A percentile compares a stretch with the other conserved stretches of the same genome.
Evolutionary conservation across 495 filamentous ascomycete species (phyloP).

Genomic region (Oidiodendron maius): DNA sequence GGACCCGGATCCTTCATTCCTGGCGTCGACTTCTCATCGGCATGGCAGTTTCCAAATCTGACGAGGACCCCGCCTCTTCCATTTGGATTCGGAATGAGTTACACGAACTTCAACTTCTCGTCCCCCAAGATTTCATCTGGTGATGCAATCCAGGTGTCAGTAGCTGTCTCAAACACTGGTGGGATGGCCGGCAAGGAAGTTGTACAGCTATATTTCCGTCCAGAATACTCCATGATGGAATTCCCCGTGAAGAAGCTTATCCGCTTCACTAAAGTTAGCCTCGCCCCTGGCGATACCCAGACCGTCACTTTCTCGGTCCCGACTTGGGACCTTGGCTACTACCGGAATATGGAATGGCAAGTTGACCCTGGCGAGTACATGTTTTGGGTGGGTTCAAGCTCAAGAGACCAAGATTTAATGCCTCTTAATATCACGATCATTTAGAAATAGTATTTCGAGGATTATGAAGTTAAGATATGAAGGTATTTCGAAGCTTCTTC

Average conservation of each 20-base stretch:
- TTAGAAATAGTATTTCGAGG: too few species aligned
- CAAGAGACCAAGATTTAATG: too few species aligned
- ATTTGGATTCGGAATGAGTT: conserved; percentile 76
- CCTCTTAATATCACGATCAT: too few species aligned
- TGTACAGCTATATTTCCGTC: conserved; percentile 68
- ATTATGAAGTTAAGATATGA: too few species aligned
- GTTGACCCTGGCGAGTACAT: conserved; percentile 16
- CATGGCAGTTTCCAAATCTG: too few species aligned
- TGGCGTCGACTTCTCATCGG: too few species aligned
- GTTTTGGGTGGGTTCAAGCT: conserved; percentile 17
- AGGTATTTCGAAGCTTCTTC: too few species aligned
- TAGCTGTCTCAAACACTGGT: conserved; percentile 64
- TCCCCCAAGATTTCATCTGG: conserved; percentile 43
- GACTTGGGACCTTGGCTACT: conserved; percentile 17
- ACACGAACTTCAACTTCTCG: conserved; percentile 62
- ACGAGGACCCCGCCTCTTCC: too few species aligned
- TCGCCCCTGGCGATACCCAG: conserved; percentile 61
- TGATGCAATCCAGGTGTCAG: conserved; percentile 47
- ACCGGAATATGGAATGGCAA: conserved; percentile 12
- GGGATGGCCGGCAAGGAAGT: conserved; percentile 58
- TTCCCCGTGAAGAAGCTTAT: conserved; percentile 72
- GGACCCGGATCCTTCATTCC: too few species aligned
- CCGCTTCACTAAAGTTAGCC: conserved; percentile 66
- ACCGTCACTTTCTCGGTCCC: conserved; percentile 35
- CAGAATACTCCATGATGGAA: conserved; percentile 22